A percentile compares a stretch with the other conserved stretches of the same genome.
Evolutionary conservation across 495 filamentous ascomycete species (phyloP).

Genomic region (Pyronema domesticum): DNA sequence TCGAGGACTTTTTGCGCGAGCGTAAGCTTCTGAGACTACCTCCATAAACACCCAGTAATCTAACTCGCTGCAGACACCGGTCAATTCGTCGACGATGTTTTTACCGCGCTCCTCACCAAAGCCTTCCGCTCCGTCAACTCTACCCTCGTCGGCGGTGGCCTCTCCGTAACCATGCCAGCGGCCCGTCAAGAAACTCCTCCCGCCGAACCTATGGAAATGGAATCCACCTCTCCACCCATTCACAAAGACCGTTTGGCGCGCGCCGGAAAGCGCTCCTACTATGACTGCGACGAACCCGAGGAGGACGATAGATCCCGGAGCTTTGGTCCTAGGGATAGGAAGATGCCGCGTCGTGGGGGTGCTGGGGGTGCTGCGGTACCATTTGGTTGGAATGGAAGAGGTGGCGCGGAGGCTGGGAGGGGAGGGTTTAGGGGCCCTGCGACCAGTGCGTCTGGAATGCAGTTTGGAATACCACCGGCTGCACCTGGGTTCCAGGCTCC

Average conservation of each 20-base stretch:
- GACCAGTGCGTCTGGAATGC: slow-evolving; percentile 5
- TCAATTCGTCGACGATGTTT: slow-evolving; percentile 71
- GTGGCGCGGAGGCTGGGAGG: not conserved
- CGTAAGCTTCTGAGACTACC: slow-evolving; percentile 31
- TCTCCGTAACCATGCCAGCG: slow-evolving; percentile 1
- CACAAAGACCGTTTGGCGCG: slow-evolving; percentile 11
- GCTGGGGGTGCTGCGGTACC: slow-evolving; percentile 23
- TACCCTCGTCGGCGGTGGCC: slow-evolving; percentile 22
- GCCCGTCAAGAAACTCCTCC: not conserved
- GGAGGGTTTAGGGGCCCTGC: not conserved
- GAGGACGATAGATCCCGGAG: slow-evolving; percentile 15
- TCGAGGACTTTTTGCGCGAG: slow-evolving; percentile 77
- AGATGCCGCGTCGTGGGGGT: slow-evolving; percentile 55
- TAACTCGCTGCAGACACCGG: slow-evolving; percentile 39
- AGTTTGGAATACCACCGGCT: slow-evolving; percentile 24
- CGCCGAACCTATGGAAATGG: not conserved
- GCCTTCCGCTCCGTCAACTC: slow-evolving; percentile 40
- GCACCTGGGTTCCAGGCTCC: slow-evolving; percentile 29
- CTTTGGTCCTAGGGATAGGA: slow-evolving; percentile 23
- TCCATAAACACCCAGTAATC: not conserved
- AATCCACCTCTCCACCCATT: slow-evolving; percentile 6
- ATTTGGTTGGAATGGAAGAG: not conserved
- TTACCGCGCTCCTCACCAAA: slow-evolving; percentile 49
- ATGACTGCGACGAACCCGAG: slow-evolving; percentile 37
- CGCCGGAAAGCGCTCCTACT: slow-evolving; percentile 32